Evolutionary conservation across 306 rosid species (phyloP).

Genomic region (Acmispon strigosus): DNA sequence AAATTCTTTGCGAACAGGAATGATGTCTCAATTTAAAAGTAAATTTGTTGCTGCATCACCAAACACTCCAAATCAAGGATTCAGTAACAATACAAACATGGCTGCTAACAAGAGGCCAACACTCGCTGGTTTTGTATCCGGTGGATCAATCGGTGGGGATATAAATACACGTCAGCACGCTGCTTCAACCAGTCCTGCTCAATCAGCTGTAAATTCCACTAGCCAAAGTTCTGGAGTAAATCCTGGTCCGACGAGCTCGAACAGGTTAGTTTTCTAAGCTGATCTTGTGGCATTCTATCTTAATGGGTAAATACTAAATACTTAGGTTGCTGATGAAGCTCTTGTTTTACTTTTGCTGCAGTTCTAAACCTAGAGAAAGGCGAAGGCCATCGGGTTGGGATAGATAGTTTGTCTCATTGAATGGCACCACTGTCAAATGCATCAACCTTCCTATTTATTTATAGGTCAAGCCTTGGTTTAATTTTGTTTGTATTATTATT

Average conservation of each 20-base stretch:
- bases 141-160: slow-evolving; percentile 87
- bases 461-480: slow-evolving; percentile 22
- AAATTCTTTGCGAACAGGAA: slow-evolving; percentile 81
- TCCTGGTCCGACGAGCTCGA: slow-evolving; percentile 38
- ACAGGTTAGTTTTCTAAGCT: slow-evolving; percentile 45
- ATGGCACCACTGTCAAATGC: not conserved
- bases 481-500: slow-evolving; percentile 37
- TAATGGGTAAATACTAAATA: not conserved
- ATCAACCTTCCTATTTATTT: slow-evolving; percentile 16
- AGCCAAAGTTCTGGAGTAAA: slow-evolving; percentile 42
- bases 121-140: slow-evolving; percentile 78
- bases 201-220: slow-evolving; percentile 31
- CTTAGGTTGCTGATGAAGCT: slow-evolving; percentile 32
- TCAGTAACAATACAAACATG: slow-evolving; percentile 32
- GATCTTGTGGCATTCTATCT: not conserved
- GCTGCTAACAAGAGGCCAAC: slow-evolving; percentile 57
- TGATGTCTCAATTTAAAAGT: slow-evolving; percentile 78
- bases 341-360: slow-evolving; percentile 33
- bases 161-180: slow-evolving; percentile 27
- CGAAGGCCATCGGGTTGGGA: slow-evolving; percentile 94
- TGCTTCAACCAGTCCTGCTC: slow-evolving; percentile 33
- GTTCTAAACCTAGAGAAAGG: slow-evolving; percentile 75
- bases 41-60: slow-evolving; percentile 84
- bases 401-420: slow-evolving; percentile 33
- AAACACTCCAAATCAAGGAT: slow-evolving; percentile 46